phyloP scores from a whole-genome alignment of 208 protist species.

The Wallacemonas collosoma region DNA sequence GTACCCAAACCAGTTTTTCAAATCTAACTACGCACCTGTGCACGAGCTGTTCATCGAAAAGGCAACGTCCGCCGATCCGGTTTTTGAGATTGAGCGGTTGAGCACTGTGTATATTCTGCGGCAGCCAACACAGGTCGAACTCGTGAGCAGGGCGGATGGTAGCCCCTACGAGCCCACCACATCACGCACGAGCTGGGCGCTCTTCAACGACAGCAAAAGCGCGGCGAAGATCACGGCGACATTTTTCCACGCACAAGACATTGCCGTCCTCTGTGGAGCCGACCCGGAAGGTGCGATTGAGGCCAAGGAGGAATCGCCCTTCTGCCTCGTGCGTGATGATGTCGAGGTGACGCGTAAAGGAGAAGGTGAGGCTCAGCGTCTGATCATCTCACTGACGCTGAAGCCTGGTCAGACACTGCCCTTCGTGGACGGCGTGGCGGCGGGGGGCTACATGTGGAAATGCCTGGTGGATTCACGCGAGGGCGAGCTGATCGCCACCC shows the following conservation, averaged over 20 bases:
- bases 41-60: background rate
- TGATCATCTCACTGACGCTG: constrained; percentile 22
- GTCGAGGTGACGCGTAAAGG: constrained; percentile 13
- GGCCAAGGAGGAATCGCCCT: constrained; percentile 1
- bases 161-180: background rate
- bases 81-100: constrained; percentile 13
- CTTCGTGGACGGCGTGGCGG: constrained; percentile 32
- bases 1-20: constrained; percentile 14
- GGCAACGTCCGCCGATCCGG: background rate
- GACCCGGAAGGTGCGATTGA: constrained; percentile 8
- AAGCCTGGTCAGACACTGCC: constrained; percentile 29
- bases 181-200: constrained; percentile 22
- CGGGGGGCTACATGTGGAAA: constrained; percentile 48
- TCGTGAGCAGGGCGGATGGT: background rate
- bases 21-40: background rate
- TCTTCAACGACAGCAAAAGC: constrained; percentile 49
- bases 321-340: constrained; percentile 18
- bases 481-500: constrained; percentile 3
- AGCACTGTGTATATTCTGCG: constrained; percentile 3
- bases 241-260: constrained; percentile 37
- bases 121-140: constrained; percentile 1
- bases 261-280: constrained; percentile 8
- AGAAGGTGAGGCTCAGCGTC: constrained; percentile 13
- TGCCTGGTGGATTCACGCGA: constrained; percentile 23
- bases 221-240: constrained; percentile 38